A percentile compares a stretch with the other conserved stretches of the same genome.
These are phyloP conservation scores for Talaromyces sp. DNA, from an alignment of 2,329 filamentous ascomycete species.

Conservation along the genomic window DNA sequence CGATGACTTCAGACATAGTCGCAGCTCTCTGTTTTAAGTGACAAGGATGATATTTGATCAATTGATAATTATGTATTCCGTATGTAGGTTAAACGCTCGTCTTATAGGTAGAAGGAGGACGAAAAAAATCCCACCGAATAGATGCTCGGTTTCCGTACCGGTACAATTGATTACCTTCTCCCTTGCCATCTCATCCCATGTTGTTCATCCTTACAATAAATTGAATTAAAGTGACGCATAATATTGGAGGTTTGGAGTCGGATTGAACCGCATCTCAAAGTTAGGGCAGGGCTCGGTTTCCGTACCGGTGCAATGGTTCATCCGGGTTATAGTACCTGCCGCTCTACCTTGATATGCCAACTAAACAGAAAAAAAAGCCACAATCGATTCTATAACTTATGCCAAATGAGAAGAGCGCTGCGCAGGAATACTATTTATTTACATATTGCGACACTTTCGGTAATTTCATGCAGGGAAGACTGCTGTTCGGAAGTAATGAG, in stretches of 20 bases:
- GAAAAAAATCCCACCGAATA: not conserved
- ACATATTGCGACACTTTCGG: not conserved
- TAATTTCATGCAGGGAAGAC: not conserved
- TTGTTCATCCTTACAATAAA: not conserved
- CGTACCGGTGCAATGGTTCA: slow-evolving; percentile 5
- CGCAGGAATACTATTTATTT: not conserved
- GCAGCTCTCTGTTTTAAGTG: not conserved
- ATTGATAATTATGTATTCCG: not conserved
- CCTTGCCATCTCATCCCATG: not conserved
- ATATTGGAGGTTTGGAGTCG: not conserved
- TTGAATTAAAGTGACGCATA: not conserved
- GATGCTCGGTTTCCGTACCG: not conserved
- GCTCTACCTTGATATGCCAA: not conserved
- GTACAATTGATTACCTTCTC: not conserved
- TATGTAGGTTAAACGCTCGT: not conserved
- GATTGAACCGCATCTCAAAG: not conserved
- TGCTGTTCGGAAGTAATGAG: not conserved
- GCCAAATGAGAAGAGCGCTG: not conserved
- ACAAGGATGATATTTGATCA: not conserved
- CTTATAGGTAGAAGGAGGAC: not conserved
- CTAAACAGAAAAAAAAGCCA: not conserved
- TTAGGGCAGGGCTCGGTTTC: slow-evolving; percentile 1
- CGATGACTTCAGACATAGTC: slow-evolving; percentile 36
- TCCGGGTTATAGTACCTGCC: not conserved
- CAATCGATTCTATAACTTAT: not conserved